phyloP scores from a whole-genome alignment of 768 basidiomycete species.

The Neoboletus magnificus region DNA sequence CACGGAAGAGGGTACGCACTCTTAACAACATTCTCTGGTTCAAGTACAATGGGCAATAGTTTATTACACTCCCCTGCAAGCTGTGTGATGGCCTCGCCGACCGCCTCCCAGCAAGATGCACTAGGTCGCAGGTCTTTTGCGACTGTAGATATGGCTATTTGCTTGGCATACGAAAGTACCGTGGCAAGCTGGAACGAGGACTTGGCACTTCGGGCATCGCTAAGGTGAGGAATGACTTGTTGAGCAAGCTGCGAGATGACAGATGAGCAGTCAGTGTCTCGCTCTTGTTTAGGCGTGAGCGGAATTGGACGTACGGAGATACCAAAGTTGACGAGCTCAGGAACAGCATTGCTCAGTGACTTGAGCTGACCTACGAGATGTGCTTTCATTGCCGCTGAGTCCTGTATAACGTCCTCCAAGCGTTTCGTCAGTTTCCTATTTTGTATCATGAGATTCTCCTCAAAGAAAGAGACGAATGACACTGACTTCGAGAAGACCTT shows the following conservation, averaged over 20 bases:
- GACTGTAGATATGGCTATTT: constrained; percentile 69
- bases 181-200: constrained; percentile 70
- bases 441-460: background rate
- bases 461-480: background rate
- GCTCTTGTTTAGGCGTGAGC: background rate
- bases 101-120: constrained; percentile 71
- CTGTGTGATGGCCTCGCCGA: constrained; percentile 64
- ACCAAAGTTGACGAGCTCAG: constrained; percentile 86
- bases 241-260: constrained; percentile 70
- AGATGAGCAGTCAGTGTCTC: background rate
- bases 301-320: constrained; percentile 59
- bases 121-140: constrained; percentile 66
- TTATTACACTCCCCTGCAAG: constrained; percentile 69
- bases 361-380: constrained; percentile 73
- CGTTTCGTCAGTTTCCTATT: constrained; percentile 83
- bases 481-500: constrained; percentile 77
- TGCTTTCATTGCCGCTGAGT: constrained; percentile 67
- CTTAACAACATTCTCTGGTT: constrained; percentile 74
- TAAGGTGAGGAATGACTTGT: constrained; percentile 81
- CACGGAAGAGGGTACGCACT: constrained; percentile 44
- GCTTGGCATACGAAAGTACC: constrained; percentile 66
- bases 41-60: constrained; percentile 67
- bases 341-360: constrained; percentile 64
- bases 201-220: constrained; percentile 76
- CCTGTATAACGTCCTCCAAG: constrained; percentile 73